phyloP scores from a whole-genome alignment of 441 rosid species.

The Mallotus japonicus region DNA sequence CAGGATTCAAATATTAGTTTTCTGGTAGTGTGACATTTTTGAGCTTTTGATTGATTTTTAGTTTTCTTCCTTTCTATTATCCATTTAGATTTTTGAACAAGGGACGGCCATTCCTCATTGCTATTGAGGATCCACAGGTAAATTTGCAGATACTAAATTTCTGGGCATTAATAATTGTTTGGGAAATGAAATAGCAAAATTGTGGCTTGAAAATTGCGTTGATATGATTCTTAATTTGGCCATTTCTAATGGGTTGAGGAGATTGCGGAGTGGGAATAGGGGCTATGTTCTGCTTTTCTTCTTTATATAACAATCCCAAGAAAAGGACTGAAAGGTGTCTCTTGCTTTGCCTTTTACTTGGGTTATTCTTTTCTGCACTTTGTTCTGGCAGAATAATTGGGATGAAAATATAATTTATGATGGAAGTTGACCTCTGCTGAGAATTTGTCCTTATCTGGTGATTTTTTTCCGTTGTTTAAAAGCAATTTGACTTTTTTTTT shows the following conservation, averaged over 20 bases:
- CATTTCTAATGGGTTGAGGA: neutral
- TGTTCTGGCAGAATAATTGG: neutral
- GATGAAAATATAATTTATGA: neutral
- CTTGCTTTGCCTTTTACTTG: slow-evolving; percentile 3
- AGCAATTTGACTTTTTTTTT: neutral
- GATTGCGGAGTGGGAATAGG: neutral
- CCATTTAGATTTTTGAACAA: slow-evolving; percentile 52
- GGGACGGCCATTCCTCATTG: slow-evolving; percentile 67
- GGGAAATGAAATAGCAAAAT: neutral
- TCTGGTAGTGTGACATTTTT: neutral
- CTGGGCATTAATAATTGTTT: neutral
- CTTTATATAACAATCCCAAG: neutral
- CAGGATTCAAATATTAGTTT: neutral
- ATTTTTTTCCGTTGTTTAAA: slow-evolving; percentile 4
- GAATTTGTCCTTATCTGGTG: neutral
- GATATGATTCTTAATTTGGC: neutral
- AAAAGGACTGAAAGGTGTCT: neutral
- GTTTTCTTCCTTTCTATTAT: slow-evolving; percentile 5
- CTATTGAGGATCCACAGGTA: slow-evolving; percentile 96
- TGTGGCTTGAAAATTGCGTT: neutral
- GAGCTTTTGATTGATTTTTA: slow-evolving; percentile 4
- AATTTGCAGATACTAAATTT: neutral
- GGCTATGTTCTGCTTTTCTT: neutral
- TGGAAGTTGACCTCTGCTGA: neutral
- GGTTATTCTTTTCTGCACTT: slow-evolving; percentile 4